phyloP scores from a whole-genome alignment of 1,139 yeast genomes.

The Taphrina communis region DNA sequence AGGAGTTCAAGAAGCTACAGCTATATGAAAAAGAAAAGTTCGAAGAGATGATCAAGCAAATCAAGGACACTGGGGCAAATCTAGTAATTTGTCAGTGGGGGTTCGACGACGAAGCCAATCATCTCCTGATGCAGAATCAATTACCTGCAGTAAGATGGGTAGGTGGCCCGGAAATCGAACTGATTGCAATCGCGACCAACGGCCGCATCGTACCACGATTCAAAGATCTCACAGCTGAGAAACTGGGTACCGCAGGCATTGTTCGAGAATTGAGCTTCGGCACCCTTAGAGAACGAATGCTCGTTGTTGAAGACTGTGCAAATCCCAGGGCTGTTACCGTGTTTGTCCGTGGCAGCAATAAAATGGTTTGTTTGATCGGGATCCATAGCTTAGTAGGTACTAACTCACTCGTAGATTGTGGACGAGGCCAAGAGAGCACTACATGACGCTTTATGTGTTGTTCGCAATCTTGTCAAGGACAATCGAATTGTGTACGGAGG shows the following conservation, averaged over 20 bases:
- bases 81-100: conserved; percentile 99
- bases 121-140: conserved; percentile 80
- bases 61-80: conserved; percentile 91
- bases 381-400: background rate
- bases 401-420: conserved; percentile 57
- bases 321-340: conserved; percentile 92
- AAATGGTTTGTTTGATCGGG: conserved; percentile 59
- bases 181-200: conserved; percentile 94
- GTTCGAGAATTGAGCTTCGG: conserved; percentile 92
- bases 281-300: conserved; percentile 94
- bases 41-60: conserved; percentile 84
- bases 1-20: conserved; percentile 88
- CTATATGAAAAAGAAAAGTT: conserved; percentile 90
- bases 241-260: conserved; percentile 85
- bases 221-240: conserved; percentile 82
- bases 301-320: conserved; percentile 88
- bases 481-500: conserved; percentile 97
- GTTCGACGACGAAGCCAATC: conserved; percentile 98
- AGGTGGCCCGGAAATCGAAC: conserved; percentile 95
- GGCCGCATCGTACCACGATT: conserved; percentile 97
- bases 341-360: conserved; percentile 91
- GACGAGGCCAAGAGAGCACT: conserved; percentile 96
- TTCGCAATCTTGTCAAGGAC: conserved; percentile 90
- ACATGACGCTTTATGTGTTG: conserved; percentile 96
- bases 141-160: conserved; percentile 99